phyloP scores from a whole-genome alignment of 805 yeast species.

The Yarrowia sp. region DNA sequence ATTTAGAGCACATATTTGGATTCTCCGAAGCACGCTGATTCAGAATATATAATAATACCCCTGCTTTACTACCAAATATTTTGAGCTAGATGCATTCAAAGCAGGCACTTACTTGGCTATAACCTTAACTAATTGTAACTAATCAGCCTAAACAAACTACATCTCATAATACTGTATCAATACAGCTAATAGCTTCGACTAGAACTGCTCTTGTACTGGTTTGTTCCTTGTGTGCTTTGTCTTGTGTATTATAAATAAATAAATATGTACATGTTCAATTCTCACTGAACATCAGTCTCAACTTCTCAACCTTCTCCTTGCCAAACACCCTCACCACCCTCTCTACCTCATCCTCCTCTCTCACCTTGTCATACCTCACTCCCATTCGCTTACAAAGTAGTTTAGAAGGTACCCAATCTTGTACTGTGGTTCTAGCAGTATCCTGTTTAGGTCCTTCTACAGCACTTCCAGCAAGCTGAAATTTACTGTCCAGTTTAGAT shows the following conservation, averaged over 20 bases:
- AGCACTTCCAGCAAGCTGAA: background rate
- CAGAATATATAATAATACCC: too few species aligned
- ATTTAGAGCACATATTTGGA: too few species aligned
- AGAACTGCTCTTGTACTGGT: too few species aligned
- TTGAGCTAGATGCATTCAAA: too few species aligned
- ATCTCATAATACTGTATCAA: too few species aligned
- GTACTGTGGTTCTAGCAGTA: background rate
- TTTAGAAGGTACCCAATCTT: background rate
- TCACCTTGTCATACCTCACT: background rate
- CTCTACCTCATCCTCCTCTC: background rate
- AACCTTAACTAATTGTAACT: too few species aligned
- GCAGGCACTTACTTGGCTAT: too few species aligned
- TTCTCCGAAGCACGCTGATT: too few species aligned
- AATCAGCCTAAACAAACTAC: too few species aligned
- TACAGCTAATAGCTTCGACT: too few species aligned
- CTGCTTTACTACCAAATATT: too few species aligned
- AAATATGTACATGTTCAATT: background rate
- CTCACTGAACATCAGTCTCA: background rate
- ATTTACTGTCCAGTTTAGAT: background rate
- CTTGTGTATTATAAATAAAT: background rate
- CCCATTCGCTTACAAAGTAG: constrained; percentile 13
- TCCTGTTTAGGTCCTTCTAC: background rate
- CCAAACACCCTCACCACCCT: background rate
- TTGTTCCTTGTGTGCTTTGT: too few species aligned
- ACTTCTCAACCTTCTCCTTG: background rate